A percentile compares a stretch with the other conserved stretches of the same genome.
Conservation (phyloP, 495 filamentous ascomycete species). For the Endocarpon pusillum region DNA sequence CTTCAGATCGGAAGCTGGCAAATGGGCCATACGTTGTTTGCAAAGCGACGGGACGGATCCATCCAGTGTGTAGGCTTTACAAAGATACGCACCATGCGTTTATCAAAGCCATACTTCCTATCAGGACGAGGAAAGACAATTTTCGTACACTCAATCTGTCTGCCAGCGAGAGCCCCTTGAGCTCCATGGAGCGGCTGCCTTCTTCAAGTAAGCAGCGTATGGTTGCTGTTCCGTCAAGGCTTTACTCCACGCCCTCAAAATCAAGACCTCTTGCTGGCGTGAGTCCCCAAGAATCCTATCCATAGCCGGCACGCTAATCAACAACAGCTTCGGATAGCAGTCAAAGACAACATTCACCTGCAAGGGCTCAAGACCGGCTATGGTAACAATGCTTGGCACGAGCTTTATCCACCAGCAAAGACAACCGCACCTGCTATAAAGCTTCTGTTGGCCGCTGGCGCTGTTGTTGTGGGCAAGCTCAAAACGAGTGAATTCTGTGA, state of each 20-base stretch:
- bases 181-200: too few relatives aligned
- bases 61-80: background rate
- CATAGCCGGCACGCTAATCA: too few relatives aligned
- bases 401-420: slow-evolving; percentile 29
- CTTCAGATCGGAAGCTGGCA: background rate
- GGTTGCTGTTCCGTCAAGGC: slow-evolving; percentile 2
- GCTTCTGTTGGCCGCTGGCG: slow-evolving; percentile 40
- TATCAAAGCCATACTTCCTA: background rate
- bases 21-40: background rate
- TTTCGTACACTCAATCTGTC: background rate
- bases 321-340: slow-evolving; percentile 34
- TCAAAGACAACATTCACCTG: slow-evolving; percentile 47
- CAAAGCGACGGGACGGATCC: background rate
- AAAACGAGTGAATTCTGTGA: slow-evolving; percentile 44
- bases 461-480: slow-evolving; percentile 40
- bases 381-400: slow-evolving; percentile 40
- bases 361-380: slow-evolving; percentile 34
- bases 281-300: too few relatives aligned
- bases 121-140: background rate
- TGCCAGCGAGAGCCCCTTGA: background rate
- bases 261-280: slow-evolving; percentile 18
- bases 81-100: slow-evolving; percentile 1
- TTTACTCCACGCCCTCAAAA: slow-evolving; percentile 7
- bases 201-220: too few relatives aligned
- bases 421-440: slow-evolving; percentile 31